Base-by-base conservation (phyloP, 805 yeast species). In the Candida andamanensis region DNA sequence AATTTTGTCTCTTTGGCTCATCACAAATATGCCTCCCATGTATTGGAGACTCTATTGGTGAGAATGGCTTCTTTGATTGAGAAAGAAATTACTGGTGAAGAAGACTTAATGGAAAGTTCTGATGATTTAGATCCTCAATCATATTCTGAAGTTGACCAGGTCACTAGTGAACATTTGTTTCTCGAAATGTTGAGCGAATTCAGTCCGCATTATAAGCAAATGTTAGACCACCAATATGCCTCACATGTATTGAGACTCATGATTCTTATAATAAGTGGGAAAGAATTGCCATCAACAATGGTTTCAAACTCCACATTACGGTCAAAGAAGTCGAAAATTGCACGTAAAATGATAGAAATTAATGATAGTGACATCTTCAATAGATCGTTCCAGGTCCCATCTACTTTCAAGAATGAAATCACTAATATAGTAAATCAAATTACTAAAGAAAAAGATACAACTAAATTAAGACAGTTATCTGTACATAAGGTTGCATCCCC, bases 1-100 rank as follows among this genome's bases (percentile, higher is more conserved):
- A 82, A 82, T 42, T 81, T 85, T 45, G 75, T 72, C n/a, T 75
- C 80, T 14, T 66, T 89, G 42, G 74, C 92, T 3, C 78, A 78
- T 45, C 97, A 92, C 49, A 87, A 89, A 53, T 90, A 86, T 52
- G 78, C 96, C 1, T 89, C 97, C 1, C 98, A 92, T 56, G 95
- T 94, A 39, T 65, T 87, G 33, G 97, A 90, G 55, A 85, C 97
- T 0, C 65, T 87, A 22, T 56, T 90, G 17, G 83, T 82, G 18
- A 68, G 90, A 53, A 56, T 76, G 32, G 90, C 95, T 3, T 76
- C 84, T 1, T 53, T 82, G 33, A 69, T 84, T 10, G 95, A 85
- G 52, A 75, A 76, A 43, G 95, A 86, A 51, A 49, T 85, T 17
- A 56, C 80, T 29, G 60, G 54, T 6, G 59, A 56, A 4, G 60